Conservation (phyloP, 2,329 filamentous ascomycete species). For the Colletotrichum sp. region DNA sequence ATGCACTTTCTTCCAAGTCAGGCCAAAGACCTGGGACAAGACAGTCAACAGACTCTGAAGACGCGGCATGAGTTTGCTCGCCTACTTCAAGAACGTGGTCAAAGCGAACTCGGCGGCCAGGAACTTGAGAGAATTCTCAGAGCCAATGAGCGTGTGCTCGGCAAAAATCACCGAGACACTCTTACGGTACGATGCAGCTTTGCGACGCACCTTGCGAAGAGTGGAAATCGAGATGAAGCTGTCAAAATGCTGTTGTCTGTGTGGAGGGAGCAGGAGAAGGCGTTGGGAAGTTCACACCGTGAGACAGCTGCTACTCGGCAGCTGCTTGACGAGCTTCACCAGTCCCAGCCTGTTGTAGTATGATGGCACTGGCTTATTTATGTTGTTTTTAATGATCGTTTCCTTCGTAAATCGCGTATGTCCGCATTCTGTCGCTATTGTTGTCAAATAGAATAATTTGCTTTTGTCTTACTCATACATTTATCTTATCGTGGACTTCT, state of each 20-base stretch:
- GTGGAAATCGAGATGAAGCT: rapidly evolving
- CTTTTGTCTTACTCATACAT: no score
- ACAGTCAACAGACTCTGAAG: background rate
- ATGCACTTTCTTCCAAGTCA: background rate
- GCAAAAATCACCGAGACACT: background rate
- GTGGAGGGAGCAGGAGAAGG: background rate
- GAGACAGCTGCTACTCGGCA: background rate
- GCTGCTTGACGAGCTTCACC: background rate
- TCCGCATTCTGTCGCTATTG: background rate
- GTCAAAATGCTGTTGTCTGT: background rate
- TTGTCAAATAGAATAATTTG: no score
- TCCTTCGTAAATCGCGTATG: background rate
- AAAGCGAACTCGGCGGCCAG: background rate
- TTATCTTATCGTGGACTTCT: rapidly evolving
- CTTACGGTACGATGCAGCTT: background rate
- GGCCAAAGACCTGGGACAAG: background rate
- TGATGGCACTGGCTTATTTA: background rate
- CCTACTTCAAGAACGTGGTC: background rate
- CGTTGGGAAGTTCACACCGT: background rate
- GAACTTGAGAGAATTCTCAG: background rate
- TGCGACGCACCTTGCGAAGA: background rate
- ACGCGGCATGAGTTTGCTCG: background rate
- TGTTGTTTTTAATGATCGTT: background rate
- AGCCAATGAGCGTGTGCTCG: background rate
- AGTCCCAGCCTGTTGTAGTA: background rate